These are phyloP conservation scores for Neotropicomus parvogracilis DNA, from an alignment of 1,284 basidiomycete genomes.

Conservation along the genomic window DNA sequence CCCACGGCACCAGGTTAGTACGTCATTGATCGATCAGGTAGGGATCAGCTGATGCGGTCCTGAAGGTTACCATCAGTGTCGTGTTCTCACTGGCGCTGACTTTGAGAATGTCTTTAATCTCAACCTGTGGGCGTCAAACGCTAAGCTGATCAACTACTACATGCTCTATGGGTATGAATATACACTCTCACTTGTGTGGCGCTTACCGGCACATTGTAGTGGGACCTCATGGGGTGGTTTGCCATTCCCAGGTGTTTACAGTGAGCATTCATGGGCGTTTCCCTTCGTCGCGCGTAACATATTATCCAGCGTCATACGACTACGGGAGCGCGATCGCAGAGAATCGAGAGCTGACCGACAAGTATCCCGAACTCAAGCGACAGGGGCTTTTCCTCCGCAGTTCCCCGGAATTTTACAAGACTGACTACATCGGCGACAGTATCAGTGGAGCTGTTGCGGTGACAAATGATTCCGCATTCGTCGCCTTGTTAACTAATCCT, in stretches of 20 bases:
- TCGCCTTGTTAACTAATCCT: constrained; percentile 64
- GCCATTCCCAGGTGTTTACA: constrained; percentile 65
- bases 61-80: constrained; percentile 46
- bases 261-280: constrained; percentile 22
- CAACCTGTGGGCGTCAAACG: constrained; percentile 72
- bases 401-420: constrained; percentile 73
- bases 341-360: constrained; percentile 62
- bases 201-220: constrained; percentile 34
- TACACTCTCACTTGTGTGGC: background rate
- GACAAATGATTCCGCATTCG: constrained; percentile 51
- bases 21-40: background rate
- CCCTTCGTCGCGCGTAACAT: constrained; percentile 7
- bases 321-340: constrained; percentile 68
- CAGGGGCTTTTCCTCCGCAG: constrained; percentile 73
- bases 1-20: constrained; percentile 53
- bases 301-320: constrained; percentile 53
- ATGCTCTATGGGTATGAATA: constrained; percentile 67
- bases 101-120: constrained; percentile 76
- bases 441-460: constrained; percentile 47
- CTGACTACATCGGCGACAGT: constrained; percentile 66
- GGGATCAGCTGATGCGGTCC: constrained; percentile 9
- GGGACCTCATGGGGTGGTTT: constrained; percentile 79
- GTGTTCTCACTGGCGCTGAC: constrained; percentile 59
- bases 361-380: constrained; percentile 72
- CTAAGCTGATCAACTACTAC: constrained; percentile 73